Conservation (phyloP, 768 basidiomycete genomes). For the Panaeolus cyanescens region DNA sequence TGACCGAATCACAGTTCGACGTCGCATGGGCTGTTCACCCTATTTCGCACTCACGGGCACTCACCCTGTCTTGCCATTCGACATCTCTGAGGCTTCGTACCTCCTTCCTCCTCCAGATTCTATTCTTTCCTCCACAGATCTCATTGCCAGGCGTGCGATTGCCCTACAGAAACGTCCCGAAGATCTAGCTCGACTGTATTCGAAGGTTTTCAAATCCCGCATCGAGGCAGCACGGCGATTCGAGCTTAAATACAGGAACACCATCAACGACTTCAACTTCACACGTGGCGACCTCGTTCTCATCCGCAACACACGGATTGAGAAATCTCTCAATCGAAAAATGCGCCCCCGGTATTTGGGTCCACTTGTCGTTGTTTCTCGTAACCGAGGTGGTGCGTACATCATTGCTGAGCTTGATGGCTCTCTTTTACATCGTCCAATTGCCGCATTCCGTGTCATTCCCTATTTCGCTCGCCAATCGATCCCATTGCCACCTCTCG, state of each 20-base stretch:
- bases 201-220: conserved; percentile 12
- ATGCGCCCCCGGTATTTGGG: conserved; percentile 31
- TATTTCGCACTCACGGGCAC: conserved; percentile 23
- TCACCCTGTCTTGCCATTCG: not conserved
- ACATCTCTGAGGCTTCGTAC: conserved; percentile 14
- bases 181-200: conserved; percentile 18
- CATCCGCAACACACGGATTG: conserved; percentile 28
- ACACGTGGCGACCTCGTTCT: conserved; percentile 30
- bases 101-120: conserved; percentile 15
- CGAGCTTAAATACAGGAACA: conserved; percentile 21
- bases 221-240: conserved; percentile 14
- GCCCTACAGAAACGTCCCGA: conserved; percentile 17
- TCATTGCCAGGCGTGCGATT: conserved; percentile 17
- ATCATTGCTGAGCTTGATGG: conserved; percentile 27
- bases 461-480: conserved; percentile 19
- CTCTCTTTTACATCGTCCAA: conserved; percentile 14
- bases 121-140: conserved; percentile 20
- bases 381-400: conserved; percentile 26
- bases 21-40: conserved; percentile 28
- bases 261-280: conserved; percentile 17
- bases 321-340: conserved; percentile 26
- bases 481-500: not conserved
- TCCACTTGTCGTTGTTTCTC: conserved; percentile 30
- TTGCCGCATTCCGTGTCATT: conserved; percentile 25
- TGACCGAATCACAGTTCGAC: conserved; percentile 26